Percentiles rank a stretch among this genome's conserved stretches.
These are phyloP conservation scores for Candida broadrunensis DNA, from an alignment of 805 yeast genomes.

Conservation along the genomic window DNA sequence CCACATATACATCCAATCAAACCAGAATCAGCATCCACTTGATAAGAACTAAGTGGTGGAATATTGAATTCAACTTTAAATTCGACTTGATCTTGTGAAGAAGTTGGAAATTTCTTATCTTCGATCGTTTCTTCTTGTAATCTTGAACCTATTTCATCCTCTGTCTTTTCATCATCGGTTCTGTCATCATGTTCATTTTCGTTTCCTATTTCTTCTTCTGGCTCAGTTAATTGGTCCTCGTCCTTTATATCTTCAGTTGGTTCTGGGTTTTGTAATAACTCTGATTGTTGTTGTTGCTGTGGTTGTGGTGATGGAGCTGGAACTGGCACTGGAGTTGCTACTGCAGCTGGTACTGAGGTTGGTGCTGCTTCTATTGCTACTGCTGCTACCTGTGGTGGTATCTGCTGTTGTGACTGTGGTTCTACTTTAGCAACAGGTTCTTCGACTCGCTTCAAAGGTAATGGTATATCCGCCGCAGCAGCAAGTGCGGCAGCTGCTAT, in stretches of 20 bases:
- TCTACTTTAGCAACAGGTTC: neutral
- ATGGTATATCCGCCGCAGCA: constrained; percentile 75
- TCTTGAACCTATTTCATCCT: constrained; percentile 4
- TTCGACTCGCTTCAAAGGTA: constrained; percentile 42
- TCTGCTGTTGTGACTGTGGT: neutral
- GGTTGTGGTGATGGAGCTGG: neutral
- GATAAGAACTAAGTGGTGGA: constrained; percentile 45
- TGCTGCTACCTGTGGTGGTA: neutral
- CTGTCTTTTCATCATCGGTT: constrained; percentile 20
- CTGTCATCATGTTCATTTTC: constrained; percentile 14
- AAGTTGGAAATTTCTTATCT: neutral
- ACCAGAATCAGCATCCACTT: constrained; percentile 80
- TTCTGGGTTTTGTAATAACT: constrained; percentile 9
- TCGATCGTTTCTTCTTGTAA: neutral
- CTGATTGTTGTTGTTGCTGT: constrained; percentile 1
- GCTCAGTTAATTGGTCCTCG: constrained; percentile 9
- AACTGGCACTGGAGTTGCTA: neutral
- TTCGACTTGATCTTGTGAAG: constrained; percentile 1
- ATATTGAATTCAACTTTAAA: constrained; percentile 9
- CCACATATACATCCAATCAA: constrained; percentile 88
- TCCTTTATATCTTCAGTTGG: neutral
- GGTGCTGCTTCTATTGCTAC: neutral
- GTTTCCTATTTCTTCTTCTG: constrained; percentile 5
- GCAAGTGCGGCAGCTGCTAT: constrained; percentile 85
- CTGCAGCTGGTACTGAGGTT: neutral